A percentile compares a stretch with the other conserved stretches of the same genome.
Evolutionary conservation across 2,329 filamentous ascomycete species (phyloP).

Genomic region (Dactylellina cionopaga): DNA sequence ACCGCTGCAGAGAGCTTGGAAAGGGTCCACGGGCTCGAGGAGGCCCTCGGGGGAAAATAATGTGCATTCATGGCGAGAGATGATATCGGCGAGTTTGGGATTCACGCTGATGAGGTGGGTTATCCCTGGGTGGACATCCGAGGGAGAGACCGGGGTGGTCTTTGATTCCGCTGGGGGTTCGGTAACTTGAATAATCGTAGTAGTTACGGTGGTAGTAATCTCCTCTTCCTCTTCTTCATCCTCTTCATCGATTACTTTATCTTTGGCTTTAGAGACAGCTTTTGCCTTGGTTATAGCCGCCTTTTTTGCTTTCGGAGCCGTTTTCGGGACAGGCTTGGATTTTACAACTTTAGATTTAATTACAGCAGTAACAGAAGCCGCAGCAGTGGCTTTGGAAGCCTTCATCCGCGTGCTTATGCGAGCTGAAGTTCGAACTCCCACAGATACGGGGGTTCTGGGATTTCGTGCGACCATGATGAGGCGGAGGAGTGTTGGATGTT

Average conservation of each 20-base stretch:
- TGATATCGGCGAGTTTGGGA: constrained; percentile 26
- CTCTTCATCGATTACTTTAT: background rate
- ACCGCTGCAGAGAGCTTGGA: constrained; percentile 80
- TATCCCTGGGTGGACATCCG: constrained; percentile 33
- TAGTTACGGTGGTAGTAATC: background rate
- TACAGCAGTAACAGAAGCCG: background rate
- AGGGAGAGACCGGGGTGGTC: background rate
- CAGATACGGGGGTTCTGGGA: background rate
- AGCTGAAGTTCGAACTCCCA: constrained; percentile 7
- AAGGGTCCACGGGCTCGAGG: constrained; percentile 83
- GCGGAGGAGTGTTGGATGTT: background rate
- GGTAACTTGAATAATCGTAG: constrained; percentile 8
- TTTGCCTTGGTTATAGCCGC: constrained; percentile 7
- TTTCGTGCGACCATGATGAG: constrained; percentile 37
- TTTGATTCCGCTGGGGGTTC: background rate
- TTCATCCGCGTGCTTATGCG: constrained; percentile 24
- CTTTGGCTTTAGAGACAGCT: background rate
- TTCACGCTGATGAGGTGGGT: constrained; percentile 38
- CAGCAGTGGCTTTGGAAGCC: constrained; percentile 11
- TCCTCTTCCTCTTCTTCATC: background rate
- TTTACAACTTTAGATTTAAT: constrained; percentile 3
- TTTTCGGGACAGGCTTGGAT: background rate
- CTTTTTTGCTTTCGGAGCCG: constrained; percentile 4
- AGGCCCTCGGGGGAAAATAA: constrained; percentile 84
- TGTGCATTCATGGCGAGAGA: constrained; percentile 67